Evolutionary conservation across 2,329 filamentous ascomycete species (phyloP).

Genomic region (Setomelanomma holmii): DNA sequence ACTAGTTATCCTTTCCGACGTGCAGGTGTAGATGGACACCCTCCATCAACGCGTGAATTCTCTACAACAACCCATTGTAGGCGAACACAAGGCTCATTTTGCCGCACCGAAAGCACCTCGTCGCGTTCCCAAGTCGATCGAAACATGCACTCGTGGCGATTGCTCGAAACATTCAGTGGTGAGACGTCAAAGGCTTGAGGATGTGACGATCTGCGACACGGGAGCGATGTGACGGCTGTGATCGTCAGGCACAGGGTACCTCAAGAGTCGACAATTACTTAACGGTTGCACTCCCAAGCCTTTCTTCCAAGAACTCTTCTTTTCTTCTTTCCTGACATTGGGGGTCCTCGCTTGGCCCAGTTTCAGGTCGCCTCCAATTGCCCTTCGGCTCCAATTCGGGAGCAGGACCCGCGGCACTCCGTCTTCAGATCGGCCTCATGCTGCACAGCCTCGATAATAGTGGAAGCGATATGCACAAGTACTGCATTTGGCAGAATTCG

Average conservation of each 20-base stretch:
- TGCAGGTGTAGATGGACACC: not conserved
- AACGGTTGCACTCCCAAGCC: constrained; percentile 10
- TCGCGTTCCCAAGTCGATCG: constrained; percentile 2
- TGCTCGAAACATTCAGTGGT: constrained; percentile 2
- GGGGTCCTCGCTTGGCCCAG: constrained; percentile 6
- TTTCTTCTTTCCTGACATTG: constrained; percentile 4
- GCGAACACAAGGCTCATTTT: not conserved
- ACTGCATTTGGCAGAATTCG: not conserved
- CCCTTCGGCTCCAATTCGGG: constrained; percentile 3
- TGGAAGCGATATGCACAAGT: constrained; percentile 4
- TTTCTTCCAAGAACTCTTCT: constrained; percentile 23
- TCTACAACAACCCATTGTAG: not conserved
- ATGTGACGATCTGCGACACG: constrained; percentile 10
- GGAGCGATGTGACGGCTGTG: constrained; percentile 3
- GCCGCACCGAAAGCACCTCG: constrained; percentile 1
- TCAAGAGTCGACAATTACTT: constrained; percentile 3
- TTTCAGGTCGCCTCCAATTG: constrained; percentile 22
- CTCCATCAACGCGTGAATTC: not conserved
- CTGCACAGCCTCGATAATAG: constrained; percentile 25
- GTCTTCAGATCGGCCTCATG: constrained; percentile 18
- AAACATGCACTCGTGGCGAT: constrained; percentile 4
- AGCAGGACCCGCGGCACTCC: constrained; percentile 10
- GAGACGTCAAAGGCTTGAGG: constrained; percentile 12
- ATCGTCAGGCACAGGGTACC: constrained; percentile 16
- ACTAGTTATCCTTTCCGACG: no score